Evolutionary conservation across 148 eudicot species (phyloP).

Genomic region (Euryodendron excelsum): DNA sequence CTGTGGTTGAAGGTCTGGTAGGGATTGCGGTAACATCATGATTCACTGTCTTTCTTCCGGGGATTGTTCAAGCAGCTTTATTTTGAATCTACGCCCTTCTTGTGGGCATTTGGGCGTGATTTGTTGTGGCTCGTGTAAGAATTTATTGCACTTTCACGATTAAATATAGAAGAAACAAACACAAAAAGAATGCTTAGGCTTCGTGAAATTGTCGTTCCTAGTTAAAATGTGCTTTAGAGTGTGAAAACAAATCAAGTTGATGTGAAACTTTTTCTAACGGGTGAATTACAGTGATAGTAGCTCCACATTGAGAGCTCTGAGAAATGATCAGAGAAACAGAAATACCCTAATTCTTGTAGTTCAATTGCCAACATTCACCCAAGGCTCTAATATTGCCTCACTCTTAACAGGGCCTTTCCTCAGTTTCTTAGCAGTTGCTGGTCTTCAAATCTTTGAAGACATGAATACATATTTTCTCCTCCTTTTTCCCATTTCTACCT

Average conservation of each 20-base stretch:
- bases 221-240: background rate
- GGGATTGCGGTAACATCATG: background rate
- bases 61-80: too few species aligned
- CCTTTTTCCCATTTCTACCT: too few species aligned
- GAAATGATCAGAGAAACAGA: too few species aligned
- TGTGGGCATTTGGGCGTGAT: too few species aligned
- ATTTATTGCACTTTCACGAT: background rate
- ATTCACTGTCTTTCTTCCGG: background rate
- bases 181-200: background rate
- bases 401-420: too few species aligned
- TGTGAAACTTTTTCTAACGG: background rate
- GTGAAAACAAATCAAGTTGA: background rate
- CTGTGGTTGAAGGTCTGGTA: background rate
- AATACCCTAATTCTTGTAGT: too few species aligned
- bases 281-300: background rate
- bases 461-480: too few species aligned
- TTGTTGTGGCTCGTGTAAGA: background rate
- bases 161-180: background rate
- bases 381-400: too few species aligned
- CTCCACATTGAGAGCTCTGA: background rate
- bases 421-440: too few species aligned
- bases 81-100: too few species aligned
- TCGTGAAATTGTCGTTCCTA: background rate
- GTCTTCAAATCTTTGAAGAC: too few species aligned
- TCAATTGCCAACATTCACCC: too few species aligned